These are phyloP conservation scores for Colletotrichum sp. DNA, from an alignment of 2,329 filamentous ascomycete genomes.

Conservation along the genomic window DNA sequence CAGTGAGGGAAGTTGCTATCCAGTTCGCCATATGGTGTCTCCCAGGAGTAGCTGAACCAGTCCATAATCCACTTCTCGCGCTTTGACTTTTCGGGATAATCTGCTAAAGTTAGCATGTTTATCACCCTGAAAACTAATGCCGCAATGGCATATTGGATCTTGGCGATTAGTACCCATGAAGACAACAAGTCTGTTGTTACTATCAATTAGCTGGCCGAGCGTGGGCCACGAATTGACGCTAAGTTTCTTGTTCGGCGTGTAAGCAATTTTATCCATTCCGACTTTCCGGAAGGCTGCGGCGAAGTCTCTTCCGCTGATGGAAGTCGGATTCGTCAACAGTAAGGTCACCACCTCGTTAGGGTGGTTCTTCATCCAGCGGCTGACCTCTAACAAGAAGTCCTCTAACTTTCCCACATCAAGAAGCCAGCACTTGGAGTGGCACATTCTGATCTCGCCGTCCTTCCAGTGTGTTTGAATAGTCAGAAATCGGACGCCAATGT, in stretches of 20 bases:
- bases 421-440: background rate
- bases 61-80: background rate
- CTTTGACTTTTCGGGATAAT: background rate
- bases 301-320: background rate
- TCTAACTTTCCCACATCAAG: background rate
- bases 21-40: background rate
- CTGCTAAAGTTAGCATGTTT: background rate
- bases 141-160: rapidly evolving
- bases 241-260: background rate
- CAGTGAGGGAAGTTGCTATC: background rate
- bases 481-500: background rate
- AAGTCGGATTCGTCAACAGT: background rate
- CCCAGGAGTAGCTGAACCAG: background rate
- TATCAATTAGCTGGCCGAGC: background rate
- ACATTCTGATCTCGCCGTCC: background rate
- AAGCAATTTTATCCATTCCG: background rate
- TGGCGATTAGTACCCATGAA: background rate
- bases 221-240: background rate
- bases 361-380: background rate
- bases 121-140: background rate
- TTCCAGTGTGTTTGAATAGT: background rate
- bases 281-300: background rate
- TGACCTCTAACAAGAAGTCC: background rate
- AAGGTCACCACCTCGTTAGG: background rate
- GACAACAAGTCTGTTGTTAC: background rate